phyloP scores from a whole-genome alignment of 345 rosid species.

The Heritiera littoralis region DNA sequence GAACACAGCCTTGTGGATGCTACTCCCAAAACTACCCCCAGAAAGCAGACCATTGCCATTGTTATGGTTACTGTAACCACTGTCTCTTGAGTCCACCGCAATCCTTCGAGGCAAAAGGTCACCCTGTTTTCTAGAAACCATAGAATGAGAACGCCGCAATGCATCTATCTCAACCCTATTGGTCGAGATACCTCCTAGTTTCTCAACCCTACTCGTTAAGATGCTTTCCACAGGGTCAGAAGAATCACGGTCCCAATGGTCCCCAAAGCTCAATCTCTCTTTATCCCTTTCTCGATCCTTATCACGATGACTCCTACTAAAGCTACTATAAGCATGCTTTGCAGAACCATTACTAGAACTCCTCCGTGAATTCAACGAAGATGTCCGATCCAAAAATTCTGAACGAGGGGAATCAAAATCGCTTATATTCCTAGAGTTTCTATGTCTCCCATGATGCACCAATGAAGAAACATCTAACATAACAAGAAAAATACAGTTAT shows the following conservation, averaged over 20 bases:
- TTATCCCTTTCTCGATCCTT: constrained; percentile 72
- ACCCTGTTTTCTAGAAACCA: constrained; percentile 64
- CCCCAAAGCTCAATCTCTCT: constrained; percentile 52
- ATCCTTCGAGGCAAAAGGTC: constrained; percentile 49
- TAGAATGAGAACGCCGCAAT: constrained; percentile 60
- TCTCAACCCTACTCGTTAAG: constrained; percentile 34
- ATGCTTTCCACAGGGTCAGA: constrained; percentile 51
- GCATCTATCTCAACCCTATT: constrained; percentile 50
- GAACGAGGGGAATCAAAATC: constrained; percentile 65
- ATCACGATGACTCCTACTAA: constrained; percentile 64
- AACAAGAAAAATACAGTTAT: constrained; percentile 16
- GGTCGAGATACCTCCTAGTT: constrained; percentile 44
- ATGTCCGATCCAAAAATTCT: constrained; percentile 59
- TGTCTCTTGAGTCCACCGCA: constrained; percentile 46
- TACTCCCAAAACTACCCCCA: constrained; percentile 40
- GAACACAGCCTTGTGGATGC: constrained; percentile 56
- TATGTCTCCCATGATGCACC: constrained; percentile 47
- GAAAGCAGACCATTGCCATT: constrained; percentile 55
- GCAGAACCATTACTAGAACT: constrained; percentile 69
- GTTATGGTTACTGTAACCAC: constrained; percentile 39
- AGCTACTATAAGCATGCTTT: constrained; percentile 77
- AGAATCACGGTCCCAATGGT: constrained; percentile 63
- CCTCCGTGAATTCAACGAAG: constrained; percentile 72
- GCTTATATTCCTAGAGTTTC: constrained; percentile 54
- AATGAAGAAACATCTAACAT: constrained; percentile 50